phyloP scores from a whole-genome alignment of 306 rosid genomes.

The Parietaria judaica region DNA sequence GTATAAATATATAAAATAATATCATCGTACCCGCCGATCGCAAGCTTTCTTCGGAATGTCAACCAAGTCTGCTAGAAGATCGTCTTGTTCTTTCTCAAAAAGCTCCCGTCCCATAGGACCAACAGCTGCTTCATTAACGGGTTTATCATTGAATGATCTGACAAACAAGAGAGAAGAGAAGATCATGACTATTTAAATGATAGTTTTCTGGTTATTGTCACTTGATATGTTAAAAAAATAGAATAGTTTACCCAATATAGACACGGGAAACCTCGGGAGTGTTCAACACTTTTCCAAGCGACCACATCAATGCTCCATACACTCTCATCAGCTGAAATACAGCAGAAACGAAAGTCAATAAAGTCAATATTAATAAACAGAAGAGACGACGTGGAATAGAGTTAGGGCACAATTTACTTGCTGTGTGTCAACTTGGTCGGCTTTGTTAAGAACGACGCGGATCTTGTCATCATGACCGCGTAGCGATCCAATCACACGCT shows the following conservation, averaged over 20 bases:
- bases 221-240: neutral
- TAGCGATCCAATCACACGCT: slow-evolving; percentile 73
- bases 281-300: slow-evolving; percentile 75
- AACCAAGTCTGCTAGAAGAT: slow-evolving; percentile 64
- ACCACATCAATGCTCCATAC: slow-evolving; percentile 99
- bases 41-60: slow-evolving; percentile 89
- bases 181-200: too few species aligned
- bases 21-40: slow-evolving; percentile 61
- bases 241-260: slow-evolving; percentile 65
- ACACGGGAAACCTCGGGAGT: slow-evolving; percentile 91
- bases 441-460: slow-evolving; percentile 88
- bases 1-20: slow-evolving; percentile 7
- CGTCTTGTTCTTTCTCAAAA: slow-evolving; percentile 77
- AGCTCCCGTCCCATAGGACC: slow-evolving; percentile 69
- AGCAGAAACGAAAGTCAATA: neutral
- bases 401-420: slow-evolving; percentile 44
- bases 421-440: slow-evolving; percentile 96
- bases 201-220: too few species aligned
- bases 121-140: slow-evolving; percentile 38
- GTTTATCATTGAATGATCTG: slow-evolving; percentile 84
- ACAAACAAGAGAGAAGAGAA: slow-evolving; percentile 4
- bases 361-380: neutral
- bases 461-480: slow-evolving; percentile 92
- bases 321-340: slow-evolving; percentile 79
- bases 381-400: neutral